A percentile compares a stretch with the other conserved stretches of the same genome.
Conservation (phyloP, 1,139 yeast species). For the Candida pseudoviswanathii region DNA sequence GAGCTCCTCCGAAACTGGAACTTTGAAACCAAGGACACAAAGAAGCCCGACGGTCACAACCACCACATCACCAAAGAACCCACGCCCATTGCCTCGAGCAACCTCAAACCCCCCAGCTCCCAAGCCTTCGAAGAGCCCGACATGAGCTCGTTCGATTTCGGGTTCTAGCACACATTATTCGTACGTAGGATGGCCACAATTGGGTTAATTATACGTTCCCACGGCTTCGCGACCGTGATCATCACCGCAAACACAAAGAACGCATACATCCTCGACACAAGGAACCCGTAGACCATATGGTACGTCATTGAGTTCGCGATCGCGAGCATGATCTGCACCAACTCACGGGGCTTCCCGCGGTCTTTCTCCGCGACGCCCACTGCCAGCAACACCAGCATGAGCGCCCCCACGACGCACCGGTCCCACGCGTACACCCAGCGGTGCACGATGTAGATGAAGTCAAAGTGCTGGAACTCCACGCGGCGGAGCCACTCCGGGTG, state of each 20-base stretch:
- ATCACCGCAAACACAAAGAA: slow-evolving; percentile 20
- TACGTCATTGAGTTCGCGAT: slow-evolving; percentile 19
- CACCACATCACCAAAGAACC: not conserved
- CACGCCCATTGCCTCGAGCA: not conserved
- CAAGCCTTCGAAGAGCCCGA: slow-evolving; percentile 72
- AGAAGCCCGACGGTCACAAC: not conserved
- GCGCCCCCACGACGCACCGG: not conserved
- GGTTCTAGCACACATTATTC: slow-evolving; percentile 32
- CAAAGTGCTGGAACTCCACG: slow-evolving; percentile 19
- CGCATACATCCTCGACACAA: slow-evolving; percentile 23
- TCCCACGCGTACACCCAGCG: slow-evolving; percentile 19
- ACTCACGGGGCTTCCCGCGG: slow-evolving; percentile 15
- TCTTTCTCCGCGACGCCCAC: not conserved
- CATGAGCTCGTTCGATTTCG: slow-evolving; percentile 76
- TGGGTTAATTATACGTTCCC: slow-evolving; percentile 16
- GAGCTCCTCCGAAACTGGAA: slow-evolving; percentile 69
- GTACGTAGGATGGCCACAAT: slow-evolving; percentile 13
- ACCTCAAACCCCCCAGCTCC: slow-evolving; percentile 47
- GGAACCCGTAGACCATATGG: slow-evolving; percentile 19
- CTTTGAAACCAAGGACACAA: slow-evolving; percentile 31
- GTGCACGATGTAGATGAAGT: slow-evolving; percentile 22
- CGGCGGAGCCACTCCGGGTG: slow-evolving; percentile 13
- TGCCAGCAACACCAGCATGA: not conserved
- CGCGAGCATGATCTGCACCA: slow-evolving; percentile 19
- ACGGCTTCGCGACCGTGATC: slow-evolving; percentile 16